These are phyloP conservation scores for Myxozyma neglecta DNA, from an alignment of 805 yeast genomes.

Conservation along the genomic window DNA sequence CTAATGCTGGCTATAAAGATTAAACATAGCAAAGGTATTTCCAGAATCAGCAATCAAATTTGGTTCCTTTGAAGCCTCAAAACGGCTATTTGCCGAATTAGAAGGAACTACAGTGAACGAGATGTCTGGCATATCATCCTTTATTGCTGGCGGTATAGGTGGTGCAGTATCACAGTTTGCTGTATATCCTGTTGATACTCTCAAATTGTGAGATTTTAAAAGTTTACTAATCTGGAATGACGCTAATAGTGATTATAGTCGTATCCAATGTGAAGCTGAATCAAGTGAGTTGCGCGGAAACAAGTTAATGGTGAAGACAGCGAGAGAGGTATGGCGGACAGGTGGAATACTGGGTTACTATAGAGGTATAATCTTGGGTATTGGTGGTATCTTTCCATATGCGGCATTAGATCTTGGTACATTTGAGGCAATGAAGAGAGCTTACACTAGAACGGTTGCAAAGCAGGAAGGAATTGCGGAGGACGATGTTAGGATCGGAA, in stretches of 20 bases:
- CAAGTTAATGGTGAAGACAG: conserved; percentile 61
- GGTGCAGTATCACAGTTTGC: conserved; percentile 92
- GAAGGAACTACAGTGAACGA: conserved; percentile 29
- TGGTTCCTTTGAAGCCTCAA: conserved; percentile 89
- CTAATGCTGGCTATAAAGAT: conserved; percentile 47
- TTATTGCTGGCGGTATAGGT: conserved; percentile 92
- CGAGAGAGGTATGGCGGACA: conserved; percentile 70
- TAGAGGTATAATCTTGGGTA: conserved; percentile 87
- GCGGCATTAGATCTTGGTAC: conserved; percentile 97
- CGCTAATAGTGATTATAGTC: conserved; percentile 32
- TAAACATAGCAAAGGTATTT: conserved; percentile 88
- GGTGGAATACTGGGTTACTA: conserved; percentile 82
- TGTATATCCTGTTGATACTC: conserved; percentile 93
- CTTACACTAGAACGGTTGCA: conserved; percentile 69
- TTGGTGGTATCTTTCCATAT: conserved; percentile 94
- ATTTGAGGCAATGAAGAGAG: conserved; percentile 78
- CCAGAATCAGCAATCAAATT: conserved; percentile 98
- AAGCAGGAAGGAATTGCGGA: conserved; percentile 49
- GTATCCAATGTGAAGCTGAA: conserved; percentile 88
- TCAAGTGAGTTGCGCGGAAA: conserved; percentile 63
- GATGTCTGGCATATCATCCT: conserved; percentile 74
- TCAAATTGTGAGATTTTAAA: conserved; percentile 55
- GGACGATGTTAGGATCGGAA: conserved; percentile 73
- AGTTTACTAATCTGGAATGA: not conserved
- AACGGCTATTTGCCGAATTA: conserved; percentile 60